Conservation (phyloP, 2,329 filamentous ascomycete species). For the Phaeosphaeriaceae sp. region DNA sequence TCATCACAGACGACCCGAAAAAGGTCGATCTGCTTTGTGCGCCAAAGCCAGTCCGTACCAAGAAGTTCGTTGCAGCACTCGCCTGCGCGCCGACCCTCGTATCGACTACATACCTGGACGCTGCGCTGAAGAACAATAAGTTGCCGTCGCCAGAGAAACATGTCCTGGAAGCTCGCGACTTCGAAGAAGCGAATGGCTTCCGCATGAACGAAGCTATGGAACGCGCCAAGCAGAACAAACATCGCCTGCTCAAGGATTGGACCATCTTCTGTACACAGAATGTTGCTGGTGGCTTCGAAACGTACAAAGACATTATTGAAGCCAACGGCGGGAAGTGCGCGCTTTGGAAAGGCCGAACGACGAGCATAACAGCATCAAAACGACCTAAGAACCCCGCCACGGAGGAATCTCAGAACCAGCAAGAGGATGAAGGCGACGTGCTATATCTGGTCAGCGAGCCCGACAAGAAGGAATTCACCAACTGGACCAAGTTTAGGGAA, state of each 20-base stretch:
- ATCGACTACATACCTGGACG: conserved; percentile 78
- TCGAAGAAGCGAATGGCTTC: conserved; percentile 75
- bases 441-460: conserved; percentile 81
- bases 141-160: conserved; percentile 71
- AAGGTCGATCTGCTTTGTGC: conserved; percentile 87
- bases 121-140: conserved; percentile 73
- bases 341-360: conserved; percentile 76
- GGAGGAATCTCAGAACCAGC: conserved; percentile 61
- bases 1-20: conserved; percentile 76
- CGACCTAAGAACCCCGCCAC: conserved; percentile 31
- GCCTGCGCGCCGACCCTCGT: conserved; percentile 82
- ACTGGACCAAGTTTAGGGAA: conserved; percentile 82
- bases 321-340: conserved; percentile 87
- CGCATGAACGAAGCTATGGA: conserved; percentile 71
- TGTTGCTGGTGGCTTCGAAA: conserved; percentile 81
- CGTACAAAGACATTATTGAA: conserved; percentile 83
- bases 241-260: conserved; percentile 75
- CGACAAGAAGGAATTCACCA: conserved; percentile 69
- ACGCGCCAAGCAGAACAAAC: conserved; percentile 77
- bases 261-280: conserved; percentile 84
- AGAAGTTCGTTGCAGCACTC: conserved; percentile 90
- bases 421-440: conserved; percentile 61
- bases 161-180: conserved; percentile 72
- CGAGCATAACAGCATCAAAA: conserved; percentile 63
- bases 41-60: conserved; percentile 83